A percentile compares a stretch with the other conserved stretches of the same genome.
These are phyloP conservation scores for Backusella mclennaniae DNA, from an alignment of 192 early-diverging fungal species.

Conservation along the genomic window DNA sequence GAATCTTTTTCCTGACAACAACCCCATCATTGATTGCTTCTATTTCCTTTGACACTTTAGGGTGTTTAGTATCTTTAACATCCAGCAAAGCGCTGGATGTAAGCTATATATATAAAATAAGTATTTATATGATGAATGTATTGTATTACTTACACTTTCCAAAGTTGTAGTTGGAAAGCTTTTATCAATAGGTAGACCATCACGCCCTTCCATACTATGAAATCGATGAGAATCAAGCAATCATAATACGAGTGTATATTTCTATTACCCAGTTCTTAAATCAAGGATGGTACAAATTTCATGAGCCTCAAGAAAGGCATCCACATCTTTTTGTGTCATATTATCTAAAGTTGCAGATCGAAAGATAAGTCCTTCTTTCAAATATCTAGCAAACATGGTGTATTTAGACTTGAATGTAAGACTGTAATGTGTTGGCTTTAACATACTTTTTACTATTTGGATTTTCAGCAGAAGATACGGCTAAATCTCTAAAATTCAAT, in stretches of 20 bases:
- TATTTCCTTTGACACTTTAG: background rate
- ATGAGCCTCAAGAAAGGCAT: constrained; percentile 23
- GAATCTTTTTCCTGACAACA: constrained; percentile 3
- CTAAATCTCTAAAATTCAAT: constrained; percentile 28
- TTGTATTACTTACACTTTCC: constrained; percentile 8
- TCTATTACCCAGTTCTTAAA: constrained; percentile 33
- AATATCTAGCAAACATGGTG: constrained; percentile 9
- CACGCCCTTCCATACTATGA: constrained; percentile 4
- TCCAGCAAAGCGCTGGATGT: background rate
- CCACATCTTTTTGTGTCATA: constrained; percentile 33
- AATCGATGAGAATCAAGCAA: background rate
- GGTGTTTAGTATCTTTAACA: background rate
- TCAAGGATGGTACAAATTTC: constrained; percentile 40
- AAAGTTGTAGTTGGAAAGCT: constrained; percentile 21
- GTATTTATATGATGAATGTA: background rate
- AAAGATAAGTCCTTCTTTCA: constrained; percentile 36
- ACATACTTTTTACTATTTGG: background rate
- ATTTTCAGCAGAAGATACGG: constrained; percentile 12
- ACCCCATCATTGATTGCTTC: background rate
- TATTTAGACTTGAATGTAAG: no score
- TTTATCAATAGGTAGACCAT: constrained; percentile 20
- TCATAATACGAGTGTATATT: background rate
- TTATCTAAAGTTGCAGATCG: constrained; percentile 41
- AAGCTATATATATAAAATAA: background rate
- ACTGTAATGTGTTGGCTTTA: no score